A percentile compares a stretch with the other conserved stretches of the same genome.
Evolutionary conservation across 306 rosid species (phyloP).

Genomic region (Citrullus amarus): DNA sequence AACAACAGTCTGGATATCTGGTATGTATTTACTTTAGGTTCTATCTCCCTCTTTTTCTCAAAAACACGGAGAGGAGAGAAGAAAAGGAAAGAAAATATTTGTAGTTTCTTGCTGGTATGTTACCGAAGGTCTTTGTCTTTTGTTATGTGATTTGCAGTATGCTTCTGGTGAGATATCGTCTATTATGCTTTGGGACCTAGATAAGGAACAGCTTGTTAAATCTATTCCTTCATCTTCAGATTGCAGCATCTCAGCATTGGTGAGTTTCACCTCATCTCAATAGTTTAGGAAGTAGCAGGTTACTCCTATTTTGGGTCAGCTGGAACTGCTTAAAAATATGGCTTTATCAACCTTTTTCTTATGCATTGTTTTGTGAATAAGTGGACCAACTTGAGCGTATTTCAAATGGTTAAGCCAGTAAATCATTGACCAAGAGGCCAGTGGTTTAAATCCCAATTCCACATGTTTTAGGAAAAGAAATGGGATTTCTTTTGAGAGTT

Average conservation of each 20-base stretch:
- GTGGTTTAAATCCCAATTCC: background rate
- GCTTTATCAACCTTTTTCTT: background rate
- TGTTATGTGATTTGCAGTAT: slow-evolving; percentile 43
- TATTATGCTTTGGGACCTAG: slow-evolving; percentile 83
- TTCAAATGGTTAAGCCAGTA: background rate
- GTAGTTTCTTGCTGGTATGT: background rate
- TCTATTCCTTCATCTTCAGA: slow-evolving; percentile 71
- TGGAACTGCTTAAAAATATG: background rate
- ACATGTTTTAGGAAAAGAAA: too few relatives aligned
- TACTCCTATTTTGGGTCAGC: background rate
- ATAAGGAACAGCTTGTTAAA: slow-evolving; percentile 73
- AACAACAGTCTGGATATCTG: slow-evolving; percentile 92
- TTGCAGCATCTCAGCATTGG: slow-evolving; percentile 85
- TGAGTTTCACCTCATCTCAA: slow-evolving; percentile 22
- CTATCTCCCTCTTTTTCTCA: background rate
- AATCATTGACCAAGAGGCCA: background rate
- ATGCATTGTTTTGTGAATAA: background rate
- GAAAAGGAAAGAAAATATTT: background rate
- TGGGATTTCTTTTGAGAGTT: background rate
- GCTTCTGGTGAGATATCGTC: slow-evolving; percentile 81
- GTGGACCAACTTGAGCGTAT: background rate
- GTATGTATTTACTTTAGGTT: slow-evolving; percentile 19
- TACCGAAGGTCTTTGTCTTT: slow-evolving; percentile 7
- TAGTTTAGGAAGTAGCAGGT: slow-evolving; percentile 1
- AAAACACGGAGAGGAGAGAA: background rate